Evolutionary conservation across 2,329 filamentous ascomycete genomes (phyloP).

Genomic region (Trichoderma sp.): DNA sequence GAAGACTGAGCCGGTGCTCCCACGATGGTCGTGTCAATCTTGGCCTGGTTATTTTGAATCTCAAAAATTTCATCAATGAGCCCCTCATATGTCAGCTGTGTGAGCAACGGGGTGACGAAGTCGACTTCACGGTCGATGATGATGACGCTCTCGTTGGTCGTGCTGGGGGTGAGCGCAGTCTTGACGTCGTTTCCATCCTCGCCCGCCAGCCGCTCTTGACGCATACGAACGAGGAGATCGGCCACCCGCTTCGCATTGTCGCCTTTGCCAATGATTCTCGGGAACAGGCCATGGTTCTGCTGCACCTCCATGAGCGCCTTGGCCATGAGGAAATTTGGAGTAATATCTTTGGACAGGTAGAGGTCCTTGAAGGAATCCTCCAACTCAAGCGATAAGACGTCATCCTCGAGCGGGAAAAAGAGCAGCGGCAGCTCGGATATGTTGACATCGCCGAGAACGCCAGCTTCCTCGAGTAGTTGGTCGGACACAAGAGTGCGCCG

Average conservation of each 20-base stretch:
- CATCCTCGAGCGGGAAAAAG: conserved; percentile 88
- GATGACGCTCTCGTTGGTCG: conserved; percentile 83
- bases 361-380: conserved; percentile 83
- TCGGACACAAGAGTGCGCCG: conserved; percentile 88
- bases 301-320: conserved; percentile 94
- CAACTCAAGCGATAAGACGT: conserved; percentile 86
- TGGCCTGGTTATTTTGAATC: conserved; percentile 87
- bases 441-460: conserved; percentile 87
- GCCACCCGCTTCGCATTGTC: conserved; percentile 88
- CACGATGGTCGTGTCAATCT: conserved; percentile 86
- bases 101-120: conserved; percentile 85
- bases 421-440: conserved; percentile 82
- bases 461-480: conserved; percentile 85
- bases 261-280: conserved; percentile 90
- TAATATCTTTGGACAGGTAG: conserved; percentile 86
- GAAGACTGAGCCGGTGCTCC: conserved; percentile 66
- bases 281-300: conserved; percentile 87
- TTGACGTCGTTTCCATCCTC: conserved; percentile 65
- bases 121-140: conserved; percentile 95
- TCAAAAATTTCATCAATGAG: conserved; percentile 90
- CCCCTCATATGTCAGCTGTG: conserved; percentile 94
- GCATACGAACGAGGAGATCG: conserved; percentile 84
- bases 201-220: conserved; percentile 79
- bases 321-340: conserved; percentile 82
- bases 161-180: conserved; percentile 76